These are phyloP conservation scores for Ampelocalamus luodianensis DNA, from an alignment of 176 grass and related monocot genomes.

Conservation along the genomic window DNA sequence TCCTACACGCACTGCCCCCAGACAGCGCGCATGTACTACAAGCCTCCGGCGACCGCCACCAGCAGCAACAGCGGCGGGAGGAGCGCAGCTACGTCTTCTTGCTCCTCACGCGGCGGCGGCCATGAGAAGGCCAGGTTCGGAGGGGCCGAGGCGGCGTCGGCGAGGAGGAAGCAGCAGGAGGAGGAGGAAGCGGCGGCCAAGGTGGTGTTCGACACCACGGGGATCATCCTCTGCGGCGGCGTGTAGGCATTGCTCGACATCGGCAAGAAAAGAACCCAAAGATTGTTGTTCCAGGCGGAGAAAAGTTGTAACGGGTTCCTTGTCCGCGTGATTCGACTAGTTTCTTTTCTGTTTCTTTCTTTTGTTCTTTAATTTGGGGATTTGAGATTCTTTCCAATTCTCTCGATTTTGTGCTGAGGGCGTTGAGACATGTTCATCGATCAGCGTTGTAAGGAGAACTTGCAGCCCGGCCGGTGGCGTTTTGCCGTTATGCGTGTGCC, in stretches of 20 bases:
- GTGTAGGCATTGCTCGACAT: background rate
- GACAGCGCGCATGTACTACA: slow-evolving; percentile 82
- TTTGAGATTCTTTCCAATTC: background rate
- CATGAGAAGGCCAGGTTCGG: background rate
- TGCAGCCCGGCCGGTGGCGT: too few relatives aligned
- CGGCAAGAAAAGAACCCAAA: slow-evolving; percentile 8
- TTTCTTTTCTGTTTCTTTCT: slow-evolving; percentile 11
- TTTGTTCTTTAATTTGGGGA: background rate
- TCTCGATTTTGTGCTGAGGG: slow-evolving; percentile 4
- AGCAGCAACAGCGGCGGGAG: background rate
- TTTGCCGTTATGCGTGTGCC: too few relatives aligned
- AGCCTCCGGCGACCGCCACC: slow-evolving; percentile 48
- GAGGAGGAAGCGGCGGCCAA: background rate
- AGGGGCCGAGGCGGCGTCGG: background rate
- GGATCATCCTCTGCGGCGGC: slow-evolving; percentile 35
- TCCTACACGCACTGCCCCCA: slow-evolving; percentile 85
- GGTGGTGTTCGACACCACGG: slow-evolving; percentile 23
- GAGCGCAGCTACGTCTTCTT: background rate
- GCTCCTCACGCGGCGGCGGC: background rate
- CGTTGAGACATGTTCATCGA: background rate
- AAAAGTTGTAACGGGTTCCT: background rate
- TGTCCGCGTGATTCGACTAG: background rate
- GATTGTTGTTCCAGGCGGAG: background rate
- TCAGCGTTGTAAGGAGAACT: background rate
- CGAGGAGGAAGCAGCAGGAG: background rate